Conservation (phyloP, 495 filamentous ascomycete genomes). For the Pyronema omphalodes region DNA sequence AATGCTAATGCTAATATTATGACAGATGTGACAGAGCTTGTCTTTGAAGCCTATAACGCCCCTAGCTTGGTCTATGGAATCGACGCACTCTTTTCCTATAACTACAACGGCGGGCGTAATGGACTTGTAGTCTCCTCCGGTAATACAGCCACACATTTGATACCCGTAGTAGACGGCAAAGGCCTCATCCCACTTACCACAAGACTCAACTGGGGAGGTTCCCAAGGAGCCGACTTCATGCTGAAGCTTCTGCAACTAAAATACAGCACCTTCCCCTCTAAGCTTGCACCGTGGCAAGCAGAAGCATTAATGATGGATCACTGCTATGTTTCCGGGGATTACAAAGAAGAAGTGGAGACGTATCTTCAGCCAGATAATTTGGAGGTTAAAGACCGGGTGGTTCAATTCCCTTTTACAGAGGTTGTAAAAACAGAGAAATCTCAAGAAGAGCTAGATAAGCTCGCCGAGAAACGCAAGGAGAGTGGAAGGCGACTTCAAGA, state of each 20-base stretch:
- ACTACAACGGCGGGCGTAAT: constrained; percentile 71
- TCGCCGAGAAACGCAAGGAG: constrained; percentile 84
- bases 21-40: constrained; percentile 94
- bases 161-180: constrained; percentile 74
- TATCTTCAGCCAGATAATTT: constrained; percentile 77
- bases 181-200: constrained; percentile 66
- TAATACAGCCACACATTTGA: constrained; percentile 86
- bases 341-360: constrained; percentile 49
- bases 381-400: constrained; percentile 68
- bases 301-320: constrained; percentile 76
- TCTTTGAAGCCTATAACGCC: constrained; percentile 85
- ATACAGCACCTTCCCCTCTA: constrained; percentile 69
- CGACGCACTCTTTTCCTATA: constrained; percentile 88
- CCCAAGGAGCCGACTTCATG: constrained; percentile 73
- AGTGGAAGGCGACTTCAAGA: constrained; percentile 81
- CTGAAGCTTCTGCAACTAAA: constrained; percentile 80
- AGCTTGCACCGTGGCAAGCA: constrained; percentile 65
- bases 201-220: constrained; percentile 85
- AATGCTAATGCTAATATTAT: too few species aligned
- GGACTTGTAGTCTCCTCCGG: constrained; percentile 83
- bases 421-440: constrained; percentile 73
- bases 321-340: constrained; percentile 73
- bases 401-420: constrained; percentile 88
- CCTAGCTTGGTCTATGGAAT: constrained; percentile 83
- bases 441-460: constrained; percentile 72